phyloP scores from a whole-genome alignment of 2,329 filamentous ascomycete genomes.

The Coniochaeta hoffmannii region DNA sequence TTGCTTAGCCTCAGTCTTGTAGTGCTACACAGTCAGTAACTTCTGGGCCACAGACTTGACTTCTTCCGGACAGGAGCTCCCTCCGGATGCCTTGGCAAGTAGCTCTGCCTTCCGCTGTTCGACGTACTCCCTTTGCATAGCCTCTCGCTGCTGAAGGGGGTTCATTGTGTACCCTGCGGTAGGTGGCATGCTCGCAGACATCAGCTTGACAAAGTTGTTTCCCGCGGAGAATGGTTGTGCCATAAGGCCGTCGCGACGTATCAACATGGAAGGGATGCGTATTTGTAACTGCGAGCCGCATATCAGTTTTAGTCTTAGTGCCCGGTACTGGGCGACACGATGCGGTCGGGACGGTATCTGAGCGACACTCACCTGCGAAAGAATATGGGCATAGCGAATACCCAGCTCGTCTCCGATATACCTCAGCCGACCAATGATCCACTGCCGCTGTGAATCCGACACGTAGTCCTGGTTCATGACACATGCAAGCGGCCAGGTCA shows the following conservation, averaged over 20 bases:
- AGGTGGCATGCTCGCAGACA: slow-evolving; percentile 23
- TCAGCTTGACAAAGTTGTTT: slow-evolving; percentile 36
- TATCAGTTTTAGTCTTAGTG: slow-evolving; percentile 6
- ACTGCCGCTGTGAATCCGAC: slow-evolving; percentile 50
- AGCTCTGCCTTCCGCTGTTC: slow-evolving; percentile 35
- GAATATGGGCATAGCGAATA: slow-evolving; percentile 48
- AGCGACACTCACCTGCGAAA: slow-evolving; percentile 41
- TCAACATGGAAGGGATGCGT: slow-evolving; percentile 56
- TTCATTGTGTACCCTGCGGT: slow-evolving; percentile 28
- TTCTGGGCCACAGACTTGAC: slow-evolving; percentile 30
- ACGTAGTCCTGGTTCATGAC: slow-evolving; percentile 49
- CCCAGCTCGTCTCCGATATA: slow-evolving; percentile 50
- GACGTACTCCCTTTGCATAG: slow-evolving; percentile 35
- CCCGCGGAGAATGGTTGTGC: slow-evolving; percentile 32
- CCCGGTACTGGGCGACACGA: slow-evolving; percentile 1
- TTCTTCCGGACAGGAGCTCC: slow-evolving; percentile 17
- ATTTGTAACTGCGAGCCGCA: slow-evolving; percentile 38
- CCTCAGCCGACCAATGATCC: slow-evolving; percentile 44
- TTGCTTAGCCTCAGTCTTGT: too few species aligned
- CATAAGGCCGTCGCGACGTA: slow-evolving; percentile 44
- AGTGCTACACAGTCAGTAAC: slow-evolving; percentile 23
- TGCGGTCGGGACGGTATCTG: neutral
- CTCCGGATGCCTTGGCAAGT: slow-evolving; percentile 30
- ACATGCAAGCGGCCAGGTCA: slow-evolving; percentile 51
- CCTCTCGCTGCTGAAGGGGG: slow-evolving; percentile 40